Percentiles rank a stretch among this genome's conserved stretches.
Conservation (phyloP, 108 stramenopile genomes). For the Nannochloropsis oceanica region DNA sequence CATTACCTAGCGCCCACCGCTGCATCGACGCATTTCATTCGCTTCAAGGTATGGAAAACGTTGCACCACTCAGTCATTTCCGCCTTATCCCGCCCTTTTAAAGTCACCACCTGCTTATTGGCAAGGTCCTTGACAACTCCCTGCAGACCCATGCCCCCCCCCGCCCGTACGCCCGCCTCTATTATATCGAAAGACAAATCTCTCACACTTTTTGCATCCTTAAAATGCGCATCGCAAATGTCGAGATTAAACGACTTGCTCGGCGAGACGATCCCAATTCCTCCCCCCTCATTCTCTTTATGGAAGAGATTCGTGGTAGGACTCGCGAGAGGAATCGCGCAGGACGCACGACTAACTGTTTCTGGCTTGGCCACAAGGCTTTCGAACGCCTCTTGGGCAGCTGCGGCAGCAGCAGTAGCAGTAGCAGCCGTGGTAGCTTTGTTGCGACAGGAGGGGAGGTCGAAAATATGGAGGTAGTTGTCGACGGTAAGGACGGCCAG, state of each 20-base stretch:
- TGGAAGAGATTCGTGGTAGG: background rate
- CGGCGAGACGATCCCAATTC: background rate
- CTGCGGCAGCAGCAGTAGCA: background rate
- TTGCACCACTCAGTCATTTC: background rate
- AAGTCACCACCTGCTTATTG: background rate
- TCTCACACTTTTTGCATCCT: background rate
- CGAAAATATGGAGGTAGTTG: background rate
- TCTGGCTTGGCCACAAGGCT: background rate
- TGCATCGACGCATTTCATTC: background rate
- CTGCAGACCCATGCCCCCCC: background rate
- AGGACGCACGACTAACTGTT: background rate
- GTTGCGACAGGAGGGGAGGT: background rate
- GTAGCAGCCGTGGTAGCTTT: background rate
- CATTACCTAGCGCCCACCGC: no score
- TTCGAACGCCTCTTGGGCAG: background rate
- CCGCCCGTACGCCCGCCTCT: background rate
- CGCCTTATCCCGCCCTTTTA: background rate
- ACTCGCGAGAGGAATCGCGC: background rate
- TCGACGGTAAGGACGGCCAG: background rate
- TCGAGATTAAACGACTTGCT: background rate
- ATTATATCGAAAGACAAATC: background rate
- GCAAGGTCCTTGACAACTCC: background rate
- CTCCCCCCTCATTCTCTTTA: background rate
- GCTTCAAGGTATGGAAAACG: background rate
- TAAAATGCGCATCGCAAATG: background rate